Base-by-base conservation (phyloP, 352 stramenopile species). In the Thraustotheca clavata region DNA sequence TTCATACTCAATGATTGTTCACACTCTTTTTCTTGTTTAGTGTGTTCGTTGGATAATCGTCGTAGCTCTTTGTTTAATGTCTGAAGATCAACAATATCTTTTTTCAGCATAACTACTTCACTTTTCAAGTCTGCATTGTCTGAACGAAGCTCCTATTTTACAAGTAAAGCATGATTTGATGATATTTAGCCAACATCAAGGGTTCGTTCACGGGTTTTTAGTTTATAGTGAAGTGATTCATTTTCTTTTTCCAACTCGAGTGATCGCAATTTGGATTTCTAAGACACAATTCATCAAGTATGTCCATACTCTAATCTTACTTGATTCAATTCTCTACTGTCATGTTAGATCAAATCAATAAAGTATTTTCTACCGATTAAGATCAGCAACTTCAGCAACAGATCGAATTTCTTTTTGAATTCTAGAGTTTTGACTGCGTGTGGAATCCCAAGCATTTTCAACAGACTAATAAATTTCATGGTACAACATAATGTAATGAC, bases 371-470 rank as follows among this genome's bases (percentile, higher is more conserved):
- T 24, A 52, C 43, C 57, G 57, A 33, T 65, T 65, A 33, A 65
- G 29, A 46, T 65, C 57, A 22, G 57, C 57, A 11, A 65, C 57
- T 65, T 65, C 57, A 35, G 57, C 57, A 9, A 65, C 57, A 1
- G 38, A 40, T 7, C 57, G 57, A 16, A 82, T 78, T 83, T 87
- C 66, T 88, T 91, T 67, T 88, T 90, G n/a, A 89, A 78, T 66
- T 86, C 76, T n/a, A 47, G 87, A 88, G 74, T 91, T 91, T 67
- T 91, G 79, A 8, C 80, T 81, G 3, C 83, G 83, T 31, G 83
- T 79, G 29, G 79, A 69, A 69, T 90, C 83, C 83, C 83, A 91
- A 18, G 83, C 83, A 8, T 77, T 85, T 57, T 91, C 80, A 8
- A 91, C 78, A 57, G 83, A 80, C 79, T 88, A 26, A 22, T 48